Evolutionary conservation across 257 asterid species (phyloP).

Genomic region (Parsonsia alboflavescens): DNA sequence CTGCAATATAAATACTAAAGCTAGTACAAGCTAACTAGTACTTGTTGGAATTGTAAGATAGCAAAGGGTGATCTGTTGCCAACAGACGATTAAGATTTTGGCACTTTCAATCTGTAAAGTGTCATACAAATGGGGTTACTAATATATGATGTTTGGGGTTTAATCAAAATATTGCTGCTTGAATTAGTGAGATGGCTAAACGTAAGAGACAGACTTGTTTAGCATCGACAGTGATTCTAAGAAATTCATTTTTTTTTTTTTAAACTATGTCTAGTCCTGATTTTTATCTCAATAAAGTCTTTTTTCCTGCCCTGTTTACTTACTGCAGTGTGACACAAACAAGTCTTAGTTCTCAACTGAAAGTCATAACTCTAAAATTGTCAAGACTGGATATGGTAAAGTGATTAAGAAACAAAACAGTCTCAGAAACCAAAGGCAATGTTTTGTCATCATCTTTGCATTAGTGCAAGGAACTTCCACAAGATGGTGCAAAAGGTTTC

Average conservation of each 20-base stretch:
- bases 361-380: background rate
- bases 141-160: background rate
- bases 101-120: background rate
- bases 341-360: background rate
- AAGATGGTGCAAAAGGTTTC: background rate
- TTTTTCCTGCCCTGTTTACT: background rate
- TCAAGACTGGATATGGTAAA: background rate
- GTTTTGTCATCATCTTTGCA: constrained; percentile 4
- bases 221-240: background rate
- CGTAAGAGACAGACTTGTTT: background rate
- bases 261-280: background rate
- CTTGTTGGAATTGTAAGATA: background rate
- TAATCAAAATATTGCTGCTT: background rate
- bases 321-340: background rate
- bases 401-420: background rate
- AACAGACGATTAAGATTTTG: background rate
- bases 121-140: background rate
- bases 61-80: background rate
- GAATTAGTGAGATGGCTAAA: background rate
- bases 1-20: background rate
- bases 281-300: background rate
- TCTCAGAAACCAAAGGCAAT: background rate
- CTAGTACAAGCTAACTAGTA: background rate
- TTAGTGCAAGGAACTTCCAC: constrained; percentile 4
- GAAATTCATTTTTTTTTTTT: background rate